Base-by-base conservation (phyloP, 2,329 filamentous ascomycete genomes). In the Plenodomus biglobosus region DNA sequence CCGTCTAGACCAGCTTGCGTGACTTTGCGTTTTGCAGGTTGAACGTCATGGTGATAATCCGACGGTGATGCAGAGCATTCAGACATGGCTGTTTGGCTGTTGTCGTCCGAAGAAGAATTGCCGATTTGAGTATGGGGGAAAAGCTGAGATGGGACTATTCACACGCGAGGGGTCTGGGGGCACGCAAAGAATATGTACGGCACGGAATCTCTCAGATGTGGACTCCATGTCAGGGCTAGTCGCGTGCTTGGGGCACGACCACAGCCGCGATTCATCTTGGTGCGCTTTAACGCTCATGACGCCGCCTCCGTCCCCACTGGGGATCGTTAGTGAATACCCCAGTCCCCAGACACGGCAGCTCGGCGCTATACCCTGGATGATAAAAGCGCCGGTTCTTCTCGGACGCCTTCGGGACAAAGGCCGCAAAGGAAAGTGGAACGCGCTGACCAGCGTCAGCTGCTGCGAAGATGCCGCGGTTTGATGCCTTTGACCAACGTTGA, bases 21-120 rank as follows among this genome's bases (percentile, higher is more conserved):
- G 37, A 80, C 78, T 61, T 83, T 84, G 54, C 83, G 78, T 72
- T 85, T 85, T 75, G 82, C 53, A 13, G 63, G 61, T 40, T 68
- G 67, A 37, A 57, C 50, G 18, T 66, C 57, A 37, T 58, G 58
- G 21, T 62, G 60, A 40, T 64, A 60, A 55, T 70, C 68, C 24
- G 68, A 71, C 18, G 65, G 65, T 22, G 68, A 71, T 37, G 53
- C 66, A 43, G 68, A 71, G 49, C 62, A 70, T 18, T 72, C 69
- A 50, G 69, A 72, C 69, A 72, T 72, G 65, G 58, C 55, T 54
- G 41, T 46, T 15, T 27, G 37, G 48, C 30, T 55, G 50, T 52
- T 42, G 47, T 53, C 45, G 46, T 56, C 51, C 43, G 45, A 21
- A 27, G 37, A 42, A 42, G 20, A 52, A 48, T 44, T 53, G 44